Percentiles rank a stretch among this genome's conserved stretches.
Conservation (phyloP, 208 protist genomes). For the Blastocrithidia nonstop region DNA sequence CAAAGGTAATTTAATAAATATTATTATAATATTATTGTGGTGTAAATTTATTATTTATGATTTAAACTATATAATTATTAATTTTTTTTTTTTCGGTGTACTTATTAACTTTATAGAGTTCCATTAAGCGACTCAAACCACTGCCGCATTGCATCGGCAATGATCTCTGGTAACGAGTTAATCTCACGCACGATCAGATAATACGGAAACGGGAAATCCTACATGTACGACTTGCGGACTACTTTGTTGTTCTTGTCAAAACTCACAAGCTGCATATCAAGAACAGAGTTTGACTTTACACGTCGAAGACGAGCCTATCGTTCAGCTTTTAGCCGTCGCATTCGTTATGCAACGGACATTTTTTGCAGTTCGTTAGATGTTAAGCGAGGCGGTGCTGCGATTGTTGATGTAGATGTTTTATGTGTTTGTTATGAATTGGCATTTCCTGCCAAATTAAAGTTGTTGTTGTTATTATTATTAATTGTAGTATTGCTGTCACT, state of each 20-base stretch:
- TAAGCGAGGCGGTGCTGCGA: conserved; percentile 7
- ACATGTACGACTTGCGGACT: conserved; percentile 90
- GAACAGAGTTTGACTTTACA: conserved; percentile 72
- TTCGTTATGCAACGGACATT: conserved; percentile 56
- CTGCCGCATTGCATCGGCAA: conserved; percentile 98
- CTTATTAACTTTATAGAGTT: conserved; percentile 7
- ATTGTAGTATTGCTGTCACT: neutral
- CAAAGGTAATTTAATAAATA: no score
- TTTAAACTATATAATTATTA: no score
- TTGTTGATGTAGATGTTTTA: neutral
- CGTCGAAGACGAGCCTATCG: conserved; percentile 61
- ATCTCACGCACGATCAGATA: conserved; percentile 98
- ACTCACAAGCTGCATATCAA: conserved; percentile 87
- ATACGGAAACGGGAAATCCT: conserved; percentile 99
- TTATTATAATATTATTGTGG: no score
- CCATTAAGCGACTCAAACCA: conserved; percentile 94
- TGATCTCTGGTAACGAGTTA: conserved; percentile 88
- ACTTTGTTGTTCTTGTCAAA: conserved; percentile 74
- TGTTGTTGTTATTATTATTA: conserved; percentile 1
- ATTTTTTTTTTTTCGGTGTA: no score
- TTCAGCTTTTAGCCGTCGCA: conserved; percentile 77
- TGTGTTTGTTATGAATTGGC: neutral
- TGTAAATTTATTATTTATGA: no score
- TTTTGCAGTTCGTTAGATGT: conserved; percentile 31
- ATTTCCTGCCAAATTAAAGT: neutral